Evolutionary conservation across 352 stramenopile species (phyloP).

Genomic region (Pythium volutum): DNA sequence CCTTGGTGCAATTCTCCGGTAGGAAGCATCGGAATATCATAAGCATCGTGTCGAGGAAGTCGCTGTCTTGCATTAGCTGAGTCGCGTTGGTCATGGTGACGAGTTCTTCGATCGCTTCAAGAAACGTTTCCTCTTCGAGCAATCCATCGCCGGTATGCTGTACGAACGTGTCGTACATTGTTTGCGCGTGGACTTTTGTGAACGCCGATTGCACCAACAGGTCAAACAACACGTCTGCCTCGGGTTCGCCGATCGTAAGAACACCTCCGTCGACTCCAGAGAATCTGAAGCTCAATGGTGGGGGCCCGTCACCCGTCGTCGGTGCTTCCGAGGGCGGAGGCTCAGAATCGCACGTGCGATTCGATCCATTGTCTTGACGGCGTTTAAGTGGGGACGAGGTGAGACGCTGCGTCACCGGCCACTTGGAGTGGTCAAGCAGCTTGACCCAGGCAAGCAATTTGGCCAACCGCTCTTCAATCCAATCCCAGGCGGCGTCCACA

Average conservation of each 20-base stretch:
- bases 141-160: conserved; percentile 81
- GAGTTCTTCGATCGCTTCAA: conserved; percentile 76
- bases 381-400: conserved; percentile 16
- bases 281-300: conserved; percentile 62
- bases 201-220: conserved; percentile 65
- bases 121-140: conserved; percentile 81
- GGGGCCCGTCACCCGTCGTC: conserved; percentile 22
- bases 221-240: conserved; percentile 61
- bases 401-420: conserved; percentile 53
- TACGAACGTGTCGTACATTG: conserved; percentile 86
- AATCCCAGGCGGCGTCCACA: conserved; percentile 46
- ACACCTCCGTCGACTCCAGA: conserved; percentile 60
- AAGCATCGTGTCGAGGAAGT: conserved; percentile 76
- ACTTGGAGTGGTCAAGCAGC: conserved; percentile 64
- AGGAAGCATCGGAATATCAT: conserved; percentile 74
- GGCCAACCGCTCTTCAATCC: conserved; percentile 53
- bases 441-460: conserved; percentile 69
- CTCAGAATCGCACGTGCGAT: neutral
- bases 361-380: neutral
- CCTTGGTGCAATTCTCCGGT: conserved; percentile 51
- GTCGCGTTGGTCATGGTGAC: conserved; percentile 70
- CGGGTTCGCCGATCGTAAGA: conserved; percentile 51
- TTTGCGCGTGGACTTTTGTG: conserved; percentile 61
- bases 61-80: conserved; percentile 71
- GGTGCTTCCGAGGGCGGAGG: conserved; percentile 18